Percentiles rank a stretch among this genome's conserved stretches.
phyloP scores from a whole-genome alignment of 805 yeast genomes.

The Torulaspora microellipsoides region DNA sequence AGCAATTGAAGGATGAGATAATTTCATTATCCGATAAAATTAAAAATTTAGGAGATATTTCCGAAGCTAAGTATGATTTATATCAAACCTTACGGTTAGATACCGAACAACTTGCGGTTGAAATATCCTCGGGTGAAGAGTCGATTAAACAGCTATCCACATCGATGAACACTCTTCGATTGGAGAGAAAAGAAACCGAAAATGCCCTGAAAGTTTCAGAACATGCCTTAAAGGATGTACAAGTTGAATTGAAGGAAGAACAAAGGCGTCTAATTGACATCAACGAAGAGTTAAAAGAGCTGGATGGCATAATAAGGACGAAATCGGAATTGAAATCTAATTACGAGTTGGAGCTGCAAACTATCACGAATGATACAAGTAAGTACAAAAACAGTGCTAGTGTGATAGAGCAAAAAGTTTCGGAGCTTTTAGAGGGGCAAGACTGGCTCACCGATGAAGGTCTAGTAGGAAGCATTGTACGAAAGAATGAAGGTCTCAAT shows the following conservation, averaged over 20 bases:
- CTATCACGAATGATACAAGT: slow-evolving; percentile 51
- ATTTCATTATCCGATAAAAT: slow-evolving; percentile 37
- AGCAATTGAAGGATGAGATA: slow-evolving; percentile 55
- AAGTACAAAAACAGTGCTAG: slow-evolving; percentile 40
- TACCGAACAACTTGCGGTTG: slow-evolving; percentile 60
- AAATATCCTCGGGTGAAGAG: slow-evolving; percentile 44
- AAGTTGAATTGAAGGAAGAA: slow-evolving; percentile 36
- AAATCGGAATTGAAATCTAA: slow-evolving; percentile 42
- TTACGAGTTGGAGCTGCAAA: slow-evolving; percentile 48
- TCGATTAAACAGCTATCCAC: slow-evolving; percentile 37
- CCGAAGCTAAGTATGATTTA: slow-evolving; percentile 45
- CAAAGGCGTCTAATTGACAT: slow-evolving; percentile 58
- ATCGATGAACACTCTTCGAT: slow-evolving; percentile 37
- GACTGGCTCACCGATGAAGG: slow-evolving; percentile 72
- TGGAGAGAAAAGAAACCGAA: slow-evolving; percentile 27
- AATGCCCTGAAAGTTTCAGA: slow-evolving; percentile 24
- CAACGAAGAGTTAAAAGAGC: slow-evolving; percentile 69
- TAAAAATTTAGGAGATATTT: slow-evolving; percentile 34
- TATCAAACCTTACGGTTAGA: slow-evolving; percentile 67
- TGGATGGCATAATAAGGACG: slow-evolving; percentile 43
- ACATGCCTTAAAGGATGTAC: slow-evolving; percentile 25
- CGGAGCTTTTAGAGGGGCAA: slow-evolving; percentile 47
- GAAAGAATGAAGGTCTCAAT: slow-evolving; percentile 59
- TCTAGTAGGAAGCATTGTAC: slow-evolving; percentile 50
- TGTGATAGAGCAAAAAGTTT: slow-evolving; percentile 38